A percentile compares a stretch with the other conserved stretches of the same genome.
phyloP scores from a whole-genome alignment of 352 stramenopile species.

The Globisporangium nunn region DNA sequence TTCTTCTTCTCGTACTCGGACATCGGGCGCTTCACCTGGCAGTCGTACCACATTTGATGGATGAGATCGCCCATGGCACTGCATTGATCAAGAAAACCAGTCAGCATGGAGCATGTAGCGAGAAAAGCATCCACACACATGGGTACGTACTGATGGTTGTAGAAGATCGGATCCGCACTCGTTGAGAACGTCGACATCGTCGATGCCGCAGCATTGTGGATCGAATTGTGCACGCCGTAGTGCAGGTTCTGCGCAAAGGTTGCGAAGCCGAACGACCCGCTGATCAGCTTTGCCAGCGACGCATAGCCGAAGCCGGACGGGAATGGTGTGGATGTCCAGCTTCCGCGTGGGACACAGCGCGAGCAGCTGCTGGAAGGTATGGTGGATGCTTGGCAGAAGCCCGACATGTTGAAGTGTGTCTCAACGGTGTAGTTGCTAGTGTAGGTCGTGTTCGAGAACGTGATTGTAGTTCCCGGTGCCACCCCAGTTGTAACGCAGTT shows the following conservation, averaged over 20 bases:
- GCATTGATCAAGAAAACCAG: neutral
- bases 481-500: slow-evolving; percentile 18
- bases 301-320: slow-evolving; percentile 58
- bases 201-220: slow-evolving; percentile 47
- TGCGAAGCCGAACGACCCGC: slow-evolving; percentile 31
- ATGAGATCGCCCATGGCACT: slow-evolving; percentile 56
- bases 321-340: slow-evolving; percentile 31
- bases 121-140: neutral
- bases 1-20: slow-evolving; percentile 45
- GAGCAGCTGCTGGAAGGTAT: slow-evolving; percentile 24
- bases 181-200: slow-evolving; percentile 42
- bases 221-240: slow-evolving; percentile 52
- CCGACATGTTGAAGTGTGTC: slow-evolving; percentile 19
- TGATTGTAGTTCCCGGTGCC: slow-evolving; percentile 1
- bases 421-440: slow-evolving; percentile 6
- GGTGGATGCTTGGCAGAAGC: slow-evolving; percentile 52
- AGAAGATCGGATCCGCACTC: slow-evolving; percentile 66
- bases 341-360: slow-evolving; percentile 44
- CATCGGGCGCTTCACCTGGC: slow-evolving; percentile 47
- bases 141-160: slow-evolving; percentile 63
- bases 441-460: slow-evolving; percentile 6
- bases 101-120: neutral
- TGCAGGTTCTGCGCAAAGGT: slow-evolving; percentile 56
- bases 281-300: slow-evolving; percentile 35
- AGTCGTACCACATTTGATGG: slow-evolving; percentile 60